Evolutionary conservation across 306 rosid species (phyloP).

Genomic region (Lotus japonicus): DNA sequence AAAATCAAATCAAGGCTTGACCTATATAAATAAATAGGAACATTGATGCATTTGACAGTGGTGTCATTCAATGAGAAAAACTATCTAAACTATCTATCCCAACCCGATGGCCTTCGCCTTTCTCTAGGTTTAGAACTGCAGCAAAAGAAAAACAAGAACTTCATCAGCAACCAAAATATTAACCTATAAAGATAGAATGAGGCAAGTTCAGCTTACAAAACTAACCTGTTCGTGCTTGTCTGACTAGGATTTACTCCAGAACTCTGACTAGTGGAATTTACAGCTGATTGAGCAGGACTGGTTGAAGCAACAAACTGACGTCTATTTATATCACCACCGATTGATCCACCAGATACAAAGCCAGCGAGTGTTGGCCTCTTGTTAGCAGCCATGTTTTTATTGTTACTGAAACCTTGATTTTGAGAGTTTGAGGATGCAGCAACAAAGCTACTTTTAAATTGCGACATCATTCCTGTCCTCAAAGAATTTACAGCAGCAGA

Average conservation of each 20-base stretch:
- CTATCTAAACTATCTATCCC: slow-evolving; percentile 70
- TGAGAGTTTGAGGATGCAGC: slow-evolving; percentile 71
- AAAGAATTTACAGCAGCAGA: slow-evolving; percentile 72
- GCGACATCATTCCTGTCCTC: slow-evolving; percentile 87
- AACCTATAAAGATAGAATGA: not conserved
- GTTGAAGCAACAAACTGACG: slow-evolving; percentile 34
- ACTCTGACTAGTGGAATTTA: slow-evolving; percentile 35
- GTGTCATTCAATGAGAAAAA: slow-evolving; percentile 13
- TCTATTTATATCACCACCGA: slow-evolving; percentile 52
- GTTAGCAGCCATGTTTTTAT: slow-evolving; percentile 33
- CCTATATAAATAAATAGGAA: slow-evolving; percentile 12
- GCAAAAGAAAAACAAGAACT: slow-evolving; percentile 20
- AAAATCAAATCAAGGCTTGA: slow-evolving; percentile 22
- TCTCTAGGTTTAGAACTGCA: slow-evolving; percentile 74
- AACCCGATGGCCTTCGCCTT: slow-evolving; percentile 85
- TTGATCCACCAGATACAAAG: slow-evolving; percentile 88
- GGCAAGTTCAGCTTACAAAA: not conserved
- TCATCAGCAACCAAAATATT: slow-evolving; percentile 27
- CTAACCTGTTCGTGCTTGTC: slow-evolving; percentile 57
- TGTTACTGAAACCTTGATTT: slow-evolving; percentile 41
- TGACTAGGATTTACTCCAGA: slow-evolving; percentile 41
- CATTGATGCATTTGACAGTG: slow-evolving; percentile 15
- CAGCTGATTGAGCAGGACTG: slow-evolving; percentile 34
- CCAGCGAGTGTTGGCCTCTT: slow-evolving; percentile 74
- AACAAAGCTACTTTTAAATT: slow-evolving; percentile 70